Evolutionary conservation across 2,329 filamentous ascomycete species (phyloP), one percentile per base, ranked within the genome.

Genomic region (Pyricularia grisea): DNA sequence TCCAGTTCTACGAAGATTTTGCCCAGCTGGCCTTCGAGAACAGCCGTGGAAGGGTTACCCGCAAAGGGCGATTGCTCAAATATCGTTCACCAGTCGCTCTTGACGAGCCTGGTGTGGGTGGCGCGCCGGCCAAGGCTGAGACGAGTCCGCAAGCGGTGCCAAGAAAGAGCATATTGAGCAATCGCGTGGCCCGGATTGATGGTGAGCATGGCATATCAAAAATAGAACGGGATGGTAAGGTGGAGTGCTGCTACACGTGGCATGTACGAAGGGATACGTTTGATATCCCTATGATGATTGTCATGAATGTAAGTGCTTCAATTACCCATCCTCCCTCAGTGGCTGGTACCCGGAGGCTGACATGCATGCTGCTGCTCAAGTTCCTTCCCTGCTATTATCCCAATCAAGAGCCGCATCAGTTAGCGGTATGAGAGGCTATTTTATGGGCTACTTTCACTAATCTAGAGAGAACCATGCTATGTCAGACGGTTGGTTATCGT

Each of bases 251-350:
- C 75, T 97, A 96, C 80, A 97, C 92, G 81, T 98, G 94, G 94
- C 94, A 92, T 72, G 94, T 98, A 71, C 97, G 97, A 81, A 86
- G 94, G 72, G 95, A 99, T 79, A 92, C 95, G 60, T 98, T 98
- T 81, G 94, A 98, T 81, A 97, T 98, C 79, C 95, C 95, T 27
- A 97, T 97, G 93, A 85, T 98, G 81, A 96, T 98, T 79, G 92
- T 97, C 76, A 94, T 98, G 83, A 97, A 97, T 82, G 95, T 97
- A 79, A 90, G 94, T 90, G 10, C 2, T 10, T 27, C 10, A 31
- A 17, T 25, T 6, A 10, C n/a, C 5, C 5, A 20, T n/a, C n/a
- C n/a, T n/a, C n/a, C n/a, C 17, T 12, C 61, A 17, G 25, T 10
- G 4, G n/a, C 11, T 9, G 31, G 7, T 66, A 7, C 3, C 67